Evolutionary conservation across 2,329 filamentous ascomycete genomes (phyloP).

Genomic region (Clonostachys byssicola): DNA sequence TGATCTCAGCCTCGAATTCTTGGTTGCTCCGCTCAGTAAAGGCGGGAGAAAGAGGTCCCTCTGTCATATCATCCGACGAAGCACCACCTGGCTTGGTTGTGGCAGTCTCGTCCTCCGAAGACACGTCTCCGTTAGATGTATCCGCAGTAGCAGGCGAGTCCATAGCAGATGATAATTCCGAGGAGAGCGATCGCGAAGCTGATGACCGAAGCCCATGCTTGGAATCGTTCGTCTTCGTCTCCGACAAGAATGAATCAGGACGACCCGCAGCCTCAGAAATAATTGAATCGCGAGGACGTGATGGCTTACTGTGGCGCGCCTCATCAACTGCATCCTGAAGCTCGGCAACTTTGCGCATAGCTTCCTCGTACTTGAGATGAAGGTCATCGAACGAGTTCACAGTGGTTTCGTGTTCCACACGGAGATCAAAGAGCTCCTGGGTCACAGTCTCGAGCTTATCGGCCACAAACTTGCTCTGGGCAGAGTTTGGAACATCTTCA

Average conservation of each 20-base stretch:
- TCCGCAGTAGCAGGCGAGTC: conserved; percentile 66
- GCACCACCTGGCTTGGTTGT: conserved; percentile 33
- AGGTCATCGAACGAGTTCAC: conserved; percentile 77
- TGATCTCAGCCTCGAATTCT: conserved; percentile 59
- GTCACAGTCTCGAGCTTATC: conserved; percentile 91
- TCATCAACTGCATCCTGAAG: conserved; percentile 85
- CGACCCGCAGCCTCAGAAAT: conserved; percentile 44
- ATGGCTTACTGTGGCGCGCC: conserved; percentile 53
- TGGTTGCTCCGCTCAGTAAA: conserved; percentile 18
- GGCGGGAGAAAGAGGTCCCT: conserved; percentile 12
- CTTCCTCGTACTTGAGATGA: conserved; percentile 86
- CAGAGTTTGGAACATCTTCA: conserved; percentile 52
- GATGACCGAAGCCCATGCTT: conserved; percentile 67
- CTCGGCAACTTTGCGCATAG: conserved; percentile 75
- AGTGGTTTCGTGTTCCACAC: conserved; percentile 84
- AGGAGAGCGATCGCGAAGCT: conserved; percentile 80
- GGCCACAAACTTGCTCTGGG: conserved; percentile 79
- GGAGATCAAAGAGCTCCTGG: conserved; percentile 86
- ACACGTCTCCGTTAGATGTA: conserved; percentile 52
- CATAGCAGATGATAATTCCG: conserved; percentile 86
- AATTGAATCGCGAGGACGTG: conserved; percentile 49
- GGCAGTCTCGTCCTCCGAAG: conserved; percentile 32
- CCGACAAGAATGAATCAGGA: conserved; percentile 81
- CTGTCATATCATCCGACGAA: conserved; percentile 31
- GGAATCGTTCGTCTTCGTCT: conserved; percentile 65